phyloP scores from a whole-genome alignment of 2,329 filamentous ascomycete species.

The Clathrospora elynae region DNA sequence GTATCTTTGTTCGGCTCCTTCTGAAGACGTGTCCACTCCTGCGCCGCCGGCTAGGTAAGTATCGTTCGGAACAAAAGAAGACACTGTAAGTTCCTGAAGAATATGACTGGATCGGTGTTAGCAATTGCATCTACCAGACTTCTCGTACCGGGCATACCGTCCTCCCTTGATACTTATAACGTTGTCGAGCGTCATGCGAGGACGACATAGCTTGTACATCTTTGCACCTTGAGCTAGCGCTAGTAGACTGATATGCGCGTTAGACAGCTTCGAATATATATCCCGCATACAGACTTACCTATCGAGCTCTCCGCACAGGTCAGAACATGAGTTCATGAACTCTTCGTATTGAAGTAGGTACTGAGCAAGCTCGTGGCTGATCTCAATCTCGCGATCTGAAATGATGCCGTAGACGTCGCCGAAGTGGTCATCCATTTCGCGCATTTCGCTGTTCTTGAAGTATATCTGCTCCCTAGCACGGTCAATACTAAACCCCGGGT shows the following conservation, averaged over 20 bases:
- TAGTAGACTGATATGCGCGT: slow-evolving; percentile 62
- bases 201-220: slow-evolving; percentile 72
- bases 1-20: slow-evolving; percentile 1
- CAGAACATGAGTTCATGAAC: slow-evolving; percentile 70
- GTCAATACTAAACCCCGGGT: slow-evolving; percentile 1
- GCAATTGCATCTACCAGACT: not conserved
- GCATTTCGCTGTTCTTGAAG: slow-evolving; percentile 85
- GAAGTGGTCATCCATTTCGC: slow-evolving; percentile 76
- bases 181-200: slow-evolving; percentile 72
- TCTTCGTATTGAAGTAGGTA: slow-evolving; percentile 71
- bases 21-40: slow-evolving; percentile 18
- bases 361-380: slow-evolving; percentile 77
- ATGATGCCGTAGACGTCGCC: slow-evolving; percentile 88
- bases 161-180: slow-evolving; percentile 76
- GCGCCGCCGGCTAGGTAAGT: slow-evolving; percentile 69
- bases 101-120: slow-evolving; percentile 62
- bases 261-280: not conserved
- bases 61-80: slow-evolving; percentile 82
- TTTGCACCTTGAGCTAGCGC: slow-evolving; percentile 79
- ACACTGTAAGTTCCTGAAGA: slow-evolving; percentile 81
- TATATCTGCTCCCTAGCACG: slow-evolving; percentile 63
- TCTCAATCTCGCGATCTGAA: slow-evolving; percentile 88
- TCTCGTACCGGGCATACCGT: slow-evolving; percentile 53
- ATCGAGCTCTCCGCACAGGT: slow-evolving; percentile 85
- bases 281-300: slow-evolving; percentile 45